Evolutionary conservation across 2,329 filamentous ascomycete species (phyloP), one percentile per base, ranked within the genome.

Genomic region (Cercospora sp.): DNA sequence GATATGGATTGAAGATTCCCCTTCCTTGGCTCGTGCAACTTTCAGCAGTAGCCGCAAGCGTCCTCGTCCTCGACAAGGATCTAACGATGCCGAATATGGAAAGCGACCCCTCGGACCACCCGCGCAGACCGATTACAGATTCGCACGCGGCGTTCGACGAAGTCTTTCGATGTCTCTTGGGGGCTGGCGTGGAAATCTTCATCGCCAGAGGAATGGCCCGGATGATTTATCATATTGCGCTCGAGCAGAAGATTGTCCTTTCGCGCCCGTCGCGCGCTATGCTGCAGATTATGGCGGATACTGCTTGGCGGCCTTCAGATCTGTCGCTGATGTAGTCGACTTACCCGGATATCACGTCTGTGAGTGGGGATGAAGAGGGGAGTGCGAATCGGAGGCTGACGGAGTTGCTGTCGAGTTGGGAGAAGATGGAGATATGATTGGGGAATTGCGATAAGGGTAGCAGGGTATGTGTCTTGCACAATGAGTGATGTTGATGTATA

Each of bases 241-340:
- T 67, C n/a, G 51, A 65, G 51, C 61, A 64, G 16, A 64, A 60
- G 23, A 58, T 71, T 13, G 30, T 33, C 4, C 26, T 71, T 1
- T 53, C 33, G 3, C 59, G 33, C 16, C 13, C 18, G 7, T 63
- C 67, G 39, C 31, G 55, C 53, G 45, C 31, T 12, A 42, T 71
- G 64, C 42, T 71, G 36, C 64, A 67, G 62, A 26, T 71, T 20
- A 67, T 71, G 67, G 59, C 62, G 2, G 65, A 66, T 30, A 69
- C 69, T 13, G 61, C 67, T 30, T 71, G 69, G 69, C 58, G 65
- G 5, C 69, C 69, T 5, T 67, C 64, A 16, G 69, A 71, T 48
- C 7, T 66, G 26, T 39, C 39, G 3, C 9, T 67, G 20, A 12
- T 71, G 16, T 63, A 59, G 16, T 67, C 64, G 10, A 31, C 18